Conservation (phyloP, 2,329 filamentous ascomycete genomes). For the Teratosphaeria gauchensis region DNA sequence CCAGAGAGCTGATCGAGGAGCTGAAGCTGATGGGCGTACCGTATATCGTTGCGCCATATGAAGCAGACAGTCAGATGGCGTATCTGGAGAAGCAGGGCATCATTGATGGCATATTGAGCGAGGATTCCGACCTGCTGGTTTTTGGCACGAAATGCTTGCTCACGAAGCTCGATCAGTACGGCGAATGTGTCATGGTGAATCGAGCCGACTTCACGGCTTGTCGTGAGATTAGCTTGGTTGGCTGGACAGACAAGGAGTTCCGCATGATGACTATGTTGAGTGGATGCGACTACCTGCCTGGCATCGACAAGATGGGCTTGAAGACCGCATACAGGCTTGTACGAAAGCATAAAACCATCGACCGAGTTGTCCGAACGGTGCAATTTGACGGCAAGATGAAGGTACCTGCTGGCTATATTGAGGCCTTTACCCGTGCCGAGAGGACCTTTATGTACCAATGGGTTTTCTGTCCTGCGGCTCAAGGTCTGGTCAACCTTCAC, state of each 20-base stretch:
- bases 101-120: constrained; percentile 80
- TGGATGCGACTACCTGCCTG: constrained; percentile 89
- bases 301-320: constrained; percentile 74
- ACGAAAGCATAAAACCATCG: constrained; percentile 79
- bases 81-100: constrained; percentile 82
- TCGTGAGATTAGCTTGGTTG: constrained; percentile 76
- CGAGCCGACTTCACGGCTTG: constrained; percentile 81
- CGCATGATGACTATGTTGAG: constrained; percentile 92
- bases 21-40: constrained; percentile 69
- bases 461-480: constrained; percentile 72
- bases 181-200: constrained; percentile 85
- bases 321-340: constrained; percentile 90
- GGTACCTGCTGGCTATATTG: constrained; percentile 71
- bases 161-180: constrained; percentile 90
- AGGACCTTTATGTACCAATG: constrained; percentile 89
- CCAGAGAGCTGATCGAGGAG: constrained; percentile 79
- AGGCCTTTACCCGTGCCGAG: constrained; percentile 76
- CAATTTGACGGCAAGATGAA: constrained; percentile 81
- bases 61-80: constrained; percentile 92
- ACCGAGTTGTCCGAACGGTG: constrained; percentile 69
- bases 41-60: constrained; percentile 92
- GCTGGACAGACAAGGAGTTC: constrained; percentile 88
- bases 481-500: constrained; percentile 66
- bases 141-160: constrained; percentile 86
- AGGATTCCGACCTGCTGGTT: constrained; percentile 91